Percentiles rank a stretch among this genome's conserved stretches.
Evolutionary conservation across 176 grass and related monocot species (phyloP).

Genomic region (Aegilops bicornis): DNA sequence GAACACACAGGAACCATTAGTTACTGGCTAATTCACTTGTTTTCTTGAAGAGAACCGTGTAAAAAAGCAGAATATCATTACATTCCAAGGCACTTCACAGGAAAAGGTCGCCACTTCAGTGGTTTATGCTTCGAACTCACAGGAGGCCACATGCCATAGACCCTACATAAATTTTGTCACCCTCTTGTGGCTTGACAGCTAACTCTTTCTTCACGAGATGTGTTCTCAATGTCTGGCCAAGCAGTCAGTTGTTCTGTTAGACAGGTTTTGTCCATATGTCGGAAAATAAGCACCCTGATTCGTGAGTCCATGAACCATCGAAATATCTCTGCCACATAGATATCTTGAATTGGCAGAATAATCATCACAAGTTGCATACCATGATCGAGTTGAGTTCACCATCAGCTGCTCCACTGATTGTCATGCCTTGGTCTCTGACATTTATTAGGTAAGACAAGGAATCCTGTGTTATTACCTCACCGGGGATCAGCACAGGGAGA

Average conservation of each 20-base stretch:
- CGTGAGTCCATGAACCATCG: neutral
- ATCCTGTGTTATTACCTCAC: slow-evolving; percentile 64
- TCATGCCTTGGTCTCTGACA: slow-evolving; percentile 42
- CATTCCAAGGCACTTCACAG: slow-evolving; percentile 37
- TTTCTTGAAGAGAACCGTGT: slow-evolving; percentile 21
- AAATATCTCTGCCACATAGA: neutral
- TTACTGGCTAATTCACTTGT: slow-evolving; percentile 21
- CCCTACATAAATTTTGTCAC: slow-evolving; percentile 24
- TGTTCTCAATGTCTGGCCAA: slow-evolving; percentile 26
- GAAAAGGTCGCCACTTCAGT: slow-evolving; percentile 21
- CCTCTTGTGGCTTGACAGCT: neutral
- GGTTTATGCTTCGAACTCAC: slow-evolving; percentile 19
- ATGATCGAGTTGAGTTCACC: slow-evolving; percentile 55
- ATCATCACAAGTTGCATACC: slow-evolving; percentile 51
- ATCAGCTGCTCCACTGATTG: slow-evolving; percentile 67
- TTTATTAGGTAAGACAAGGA: slow-evolving; percentile 55
- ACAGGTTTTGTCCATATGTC: neutral
- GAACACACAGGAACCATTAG: neutral
- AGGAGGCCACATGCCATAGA: slow-evolving; percentile 33
- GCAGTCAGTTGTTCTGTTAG: slow-evolving; percentile 11
- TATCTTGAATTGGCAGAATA: neutral
- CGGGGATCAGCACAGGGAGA: slow-evolving; percentile 71
- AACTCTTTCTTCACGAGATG: slow-evolving; percentile 7
- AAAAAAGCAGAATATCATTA: slow-evolving; percentile 31
- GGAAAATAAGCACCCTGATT: neutral